A percentile compares a stretch with the other conserved stretches of the same genome.
phyloP scores from a whole-genome alignment of 2,329 filamentous ascomycete species.

The Colletotrichum musae region DNA sequence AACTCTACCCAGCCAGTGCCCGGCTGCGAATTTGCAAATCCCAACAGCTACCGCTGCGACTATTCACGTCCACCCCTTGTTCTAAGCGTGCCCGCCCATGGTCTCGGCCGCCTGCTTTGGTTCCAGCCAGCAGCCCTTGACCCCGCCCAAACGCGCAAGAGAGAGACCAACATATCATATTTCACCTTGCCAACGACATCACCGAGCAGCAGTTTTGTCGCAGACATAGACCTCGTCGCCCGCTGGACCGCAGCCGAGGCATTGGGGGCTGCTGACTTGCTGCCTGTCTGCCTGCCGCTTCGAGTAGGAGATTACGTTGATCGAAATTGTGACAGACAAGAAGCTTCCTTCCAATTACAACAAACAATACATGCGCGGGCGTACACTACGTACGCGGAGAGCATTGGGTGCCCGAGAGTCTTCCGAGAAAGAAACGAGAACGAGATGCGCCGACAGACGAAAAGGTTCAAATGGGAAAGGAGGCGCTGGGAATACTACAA shows the following conservation, averaged over 20 bases:
- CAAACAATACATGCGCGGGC: not conserved
- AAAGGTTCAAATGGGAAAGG: too few species aligned
- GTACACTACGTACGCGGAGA: too few species aligned
- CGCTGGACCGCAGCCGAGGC: not conserved
- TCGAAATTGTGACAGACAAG: slow-evolving; percentile 2
- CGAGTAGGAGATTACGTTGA: slow-evolving; percentile 15
- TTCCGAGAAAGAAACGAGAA: too few species aligned
- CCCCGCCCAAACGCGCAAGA: not conserved
- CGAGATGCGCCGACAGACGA: too few species aligned
- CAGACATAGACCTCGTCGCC: not conserved
- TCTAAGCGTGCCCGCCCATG: not conserved
- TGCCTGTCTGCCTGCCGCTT: slow-evolving; percentile 9
- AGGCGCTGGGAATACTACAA: too few species aligned
- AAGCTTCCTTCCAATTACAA: not conserved
- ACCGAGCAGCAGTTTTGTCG: slow-evolving; percentile 1
- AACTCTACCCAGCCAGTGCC: not conserved
- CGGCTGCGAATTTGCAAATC: slow-evolving; percentile 13
- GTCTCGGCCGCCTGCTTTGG: too few species aligned
- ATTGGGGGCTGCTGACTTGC: slow-evolving; percentile 1
- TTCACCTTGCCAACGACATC: slow-evolving; percentile 12
- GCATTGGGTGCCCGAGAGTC: too few species aligned
- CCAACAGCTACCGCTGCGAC: not conserved
- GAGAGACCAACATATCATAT: slow-evolving; percentile 6
- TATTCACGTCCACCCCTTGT: not conserved
- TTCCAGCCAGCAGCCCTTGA: too few species aligned